These are phyloP conservation scores for Cryoendolithus antarcticus DNA, from an alignment of 2,329 filamentous ascomycete species.

Conservation along the genomic window DNA sequence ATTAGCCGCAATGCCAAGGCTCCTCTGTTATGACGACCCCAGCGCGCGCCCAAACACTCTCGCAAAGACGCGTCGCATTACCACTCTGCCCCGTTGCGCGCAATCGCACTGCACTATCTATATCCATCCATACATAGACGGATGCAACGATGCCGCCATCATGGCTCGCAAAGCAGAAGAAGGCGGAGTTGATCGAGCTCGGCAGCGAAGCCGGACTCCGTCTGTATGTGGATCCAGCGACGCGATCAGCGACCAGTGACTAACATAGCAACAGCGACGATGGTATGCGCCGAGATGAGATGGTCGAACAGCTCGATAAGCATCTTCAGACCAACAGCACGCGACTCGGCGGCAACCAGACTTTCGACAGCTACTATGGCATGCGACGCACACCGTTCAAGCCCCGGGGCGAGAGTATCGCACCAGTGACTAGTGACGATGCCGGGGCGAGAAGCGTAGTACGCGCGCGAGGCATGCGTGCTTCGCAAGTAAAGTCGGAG, in stretches of 20 bases:
- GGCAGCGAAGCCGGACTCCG: constrained; percentile 18
- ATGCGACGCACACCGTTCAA: constrained; percentile 45
- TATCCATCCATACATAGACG: too few relatives aligned
- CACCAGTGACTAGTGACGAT: constrained; percentile 11
- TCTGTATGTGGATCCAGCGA: constrained; percentile 30
- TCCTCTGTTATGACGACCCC: too few relatives aligned
- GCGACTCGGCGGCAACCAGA: constrained; percentile 50
- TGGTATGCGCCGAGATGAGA: constrained; percentile 62
- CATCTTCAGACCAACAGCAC: constrained; percentile 58
- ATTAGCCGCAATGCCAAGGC: too few relatives aligned
- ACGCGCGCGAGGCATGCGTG: constrained; percentile 15
- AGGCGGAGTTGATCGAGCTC: constrained; percentile 19
- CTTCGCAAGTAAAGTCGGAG: constrained; percentile 25
- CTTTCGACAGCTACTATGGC: constrained; percentile 65
- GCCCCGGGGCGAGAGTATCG: constrained; percentile 20
- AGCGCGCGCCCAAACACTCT: too few relatives aligned
- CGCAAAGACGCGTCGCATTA: too few relatives aligned
- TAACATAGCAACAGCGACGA: constrained; percentile 27
- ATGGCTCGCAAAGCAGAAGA: constrained; percentile 20
- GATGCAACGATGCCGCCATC: constrained; percentile 6
- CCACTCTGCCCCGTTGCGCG: too few relatives aligned
- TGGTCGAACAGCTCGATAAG: constrained; percentile 63
- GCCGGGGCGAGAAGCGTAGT: constrained; percentile 20
- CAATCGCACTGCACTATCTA: too few relatives aligned
- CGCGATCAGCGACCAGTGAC: constrained; percentile 16